Evolutionary conservation across 176 grass and related monocot genomes (phyloP).

Genomic region (Ampelocalamus luodianensis): DNA sequence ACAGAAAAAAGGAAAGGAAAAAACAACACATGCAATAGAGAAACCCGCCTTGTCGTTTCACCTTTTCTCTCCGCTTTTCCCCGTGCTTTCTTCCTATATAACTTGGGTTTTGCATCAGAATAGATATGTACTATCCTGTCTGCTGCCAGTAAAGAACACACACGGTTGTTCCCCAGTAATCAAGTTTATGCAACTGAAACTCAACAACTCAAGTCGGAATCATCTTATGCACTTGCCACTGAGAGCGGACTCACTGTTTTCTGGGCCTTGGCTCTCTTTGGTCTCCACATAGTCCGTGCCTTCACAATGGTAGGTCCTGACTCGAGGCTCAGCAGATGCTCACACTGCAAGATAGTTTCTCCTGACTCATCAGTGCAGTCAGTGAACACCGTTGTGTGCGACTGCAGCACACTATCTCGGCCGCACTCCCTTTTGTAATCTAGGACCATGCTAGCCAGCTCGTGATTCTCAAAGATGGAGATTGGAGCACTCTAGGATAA

Average conservation of each 20-base stretch:
- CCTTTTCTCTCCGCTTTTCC: background rate
- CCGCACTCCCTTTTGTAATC: constrained; percentile 72
- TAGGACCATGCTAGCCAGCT: constrained; percentile 59
- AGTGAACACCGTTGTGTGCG: constrained; percentile 44
- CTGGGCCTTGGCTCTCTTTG: constrained; percentile 20
- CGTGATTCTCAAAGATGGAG: constrained; percentile 68
- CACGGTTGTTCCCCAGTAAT: background rate
- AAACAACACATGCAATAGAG: background rate
- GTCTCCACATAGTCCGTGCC: constrained; percentile 56
- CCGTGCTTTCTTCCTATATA: background rate
- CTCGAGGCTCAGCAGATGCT: constrained; percentile 59
- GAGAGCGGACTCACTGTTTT: constrained; percentile 10
- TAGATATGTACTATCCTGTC: background rate
- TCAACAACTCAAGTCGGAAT: background rate
- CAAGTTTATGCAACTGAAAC: background rate
- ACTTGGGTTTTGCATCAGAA: background rate
- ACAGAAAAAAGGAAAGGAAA: no score
- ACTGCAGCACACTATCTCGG: constrained; percentile 60
- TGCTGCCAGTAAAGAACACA: background rate
- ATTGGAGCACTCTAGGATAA: constrained; percentile 62
- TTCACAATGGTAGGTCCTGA: constrained; percentile 54
- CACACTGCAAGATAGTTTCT: constrained; percentile 49
- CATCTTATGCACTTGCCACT: constrained; percentile 30
- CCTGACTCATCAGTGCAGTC: constrained; percentile 20
- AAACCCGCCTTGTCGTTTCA: constrained; percentile 9